Base-by-base conservation (phyloP, 2,329 filamentous ascomycete genomes). In the Madurella mycetomatis region DNA sequence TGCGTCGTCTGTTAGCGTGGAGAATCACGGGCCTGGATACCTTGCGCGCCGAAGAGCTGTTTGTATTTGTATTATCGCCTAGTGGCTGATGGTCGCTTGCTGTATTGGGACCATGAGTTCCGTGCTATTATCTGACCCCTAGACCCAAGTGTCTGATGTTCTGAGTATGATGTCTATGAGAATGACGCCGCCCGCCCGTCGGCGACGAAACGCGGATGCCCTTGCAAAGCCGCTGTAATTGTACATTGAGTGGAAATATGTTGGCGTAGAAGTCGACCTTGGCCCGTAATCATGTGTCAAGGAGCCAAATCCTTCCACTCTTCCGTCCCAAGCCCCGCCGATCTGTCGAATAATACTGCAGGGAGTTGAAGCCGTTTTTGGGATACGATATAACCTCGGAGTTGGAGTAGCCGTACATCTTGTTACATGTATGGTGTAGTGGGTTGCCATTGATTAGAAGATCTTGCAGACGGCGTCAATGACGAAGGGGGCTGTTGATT, bases 401-500 rank as follows among this genome's bases (percentile, higher is more conserved):
- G 25, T 7, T 7, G 25, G 25, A 25, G 7, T 25, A 25, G 25
- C 25, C 25, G 18, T 44, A 44, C 42, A 44, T 12, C 19, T 5
- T 43, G 9, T 16, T 47, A 47, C 31, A 47, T 5, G n/a, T n/a
- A 39, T 9, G 16, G n/a, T 44, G 37, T 34, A 40, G 19, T 17
- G 9, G 37, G 32, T 32, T 30, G 9, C 4, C 12, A 11, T 39
- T 9, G 31, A 42, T 65, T 65, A 72, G 45, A 71, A 65, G 39
- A 71, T 59, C 62, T 71, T 71, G 60, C 60, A 69, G 49, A 67
- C 51, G 47, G 63, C 76, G 57, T 84, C 79, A 64, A 84, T 73
- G 60, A 78, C 75, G 65, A 84, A 84, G 50, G 81, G 81, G 53
- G 80, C 82, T 84, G 50, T 18, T 18, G n/a, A 17, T 32, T n/a